These are phyloP conservation scores for Salvia hispanica DNA, from an alignment of 257 asterid genomes.

Conservation along the genomic window DNA sequence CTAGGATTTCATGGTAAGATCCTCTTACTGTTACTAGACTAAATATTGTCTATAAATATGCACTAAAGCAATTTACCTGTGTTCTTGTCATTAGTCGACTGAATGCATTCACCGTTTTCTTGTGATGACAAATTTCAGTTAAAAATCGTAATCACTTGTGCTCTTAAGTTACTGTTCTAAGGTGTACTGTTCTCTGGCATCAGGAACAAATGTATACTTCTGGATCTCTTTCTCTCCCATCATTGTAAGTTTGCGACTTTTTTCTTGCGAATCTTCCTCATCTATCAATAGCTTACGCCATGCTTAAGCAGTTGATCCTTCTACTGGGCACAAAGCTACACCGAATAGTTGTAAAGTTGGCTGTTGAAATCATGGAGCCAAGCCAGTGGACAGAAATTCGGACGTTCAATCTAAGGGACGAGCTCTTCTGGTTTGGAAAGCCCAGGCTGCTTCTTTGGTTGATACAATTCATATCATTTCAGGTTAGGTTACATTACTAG, in stretches of 20 bases:
- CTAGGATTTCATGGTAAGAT: slow-evolving; percentile 53
- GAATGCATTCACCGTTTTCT: background rate
- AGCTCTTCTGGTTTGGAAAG: slow-evolving; percentile 92
- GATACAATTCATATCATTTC: slow-evolving; percentile 85
- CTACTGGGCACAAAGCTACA: slow-evolving; percentile 87
- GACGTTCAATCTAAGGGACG: slow-evolving; percentile 78
- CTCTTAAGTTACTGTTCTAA: slow-evolving; percentile 24
- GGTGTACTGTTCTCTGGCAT: slow-evolving; percentile 27
- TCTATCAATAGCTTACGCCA: background rate
- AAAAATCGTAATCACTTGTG: background rate
- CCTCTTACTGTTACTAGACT: background rate
- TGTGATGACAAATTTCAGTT: slow-evolving; percentile 2
- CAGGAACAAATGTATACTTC: slow-evolving; percentile 91
- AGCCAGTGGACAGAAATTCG: slow-evolving; percentile 57
- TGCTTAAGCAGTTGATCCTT: slow-evolving; percentile 63
- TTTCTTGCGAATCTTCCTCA: background rate
- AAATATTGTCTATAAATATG: background rate
- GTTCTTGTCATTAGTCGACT: background rate
- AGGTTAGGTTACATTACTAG: slow-evolving; percentile 43
- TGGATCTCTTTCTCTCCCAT: slow-evolving; percentile 88
- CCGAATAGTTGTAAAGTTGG: slow-evolving; percentile 76
- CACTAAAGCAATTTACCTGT: background rate
- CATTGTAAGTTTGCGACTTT: slow-evolving; percentile 50
- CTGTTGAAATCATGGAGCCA: slow-evolving; percentile 74
- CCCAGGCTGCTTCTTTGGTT: slow-evolving; percentile 76